Percentiles rank a stretch among this genome's conserved stretches.
These are phyloP conservation scores for Scheffersomyces parashehatae DNA, from an alignment of 1,139 yeast genomes.

Conservation along the genomic window DNA sequence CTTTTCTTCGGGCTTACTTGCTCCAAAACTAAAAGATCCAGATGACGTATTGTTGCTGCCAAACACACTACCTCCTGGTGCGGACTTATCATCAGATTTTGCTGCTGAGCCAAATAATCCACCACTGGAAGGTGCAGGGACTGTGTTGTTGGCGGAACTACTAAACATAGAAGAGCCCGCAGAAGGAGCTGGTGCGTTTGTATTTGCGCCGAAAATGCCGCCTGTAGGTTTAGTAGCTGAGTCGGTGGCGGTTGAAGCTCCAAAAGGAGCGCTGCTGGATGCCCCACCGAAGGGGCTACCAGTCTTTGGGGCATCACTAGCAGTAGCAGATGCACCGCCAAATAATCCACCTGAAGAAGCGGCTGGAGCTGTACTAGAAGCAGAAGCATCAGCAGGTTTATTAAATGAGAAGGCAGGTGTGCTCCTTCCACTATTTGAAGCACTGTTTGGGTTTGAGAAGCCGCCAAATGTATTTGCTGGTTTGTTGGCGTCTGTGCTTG, in stretches of 20 bases:
- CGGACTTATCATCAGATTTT: constrained; percentile 11
- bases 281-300: constrained; percentile 30
- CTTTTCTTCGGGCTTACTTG: constrained; percentile 1
- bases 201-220: constrained; percentile 14
- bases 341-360: constrained; percentile 7
- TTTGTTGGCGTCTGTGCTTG: neutral
- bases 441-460: neutral
- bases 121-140: constrained; percentile 9
- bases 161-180: constrained; percentile 8
- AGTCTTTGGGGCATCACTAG: constrained; percentile 8
- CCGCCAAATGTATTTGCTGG: neutral
- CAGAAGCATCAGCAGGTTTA: neutral
- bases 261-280: neutral
- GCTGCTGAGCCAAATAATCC: constrained; percentile 8
- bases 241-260: constrained; percentile 3
- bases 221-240: constrained; percentile 11
- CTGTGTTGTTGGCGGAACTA: constrained; percentile 1
- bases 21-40: constrained; percentile 15
- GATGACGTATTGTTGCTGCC: constrained; percentile 18
- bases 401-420: constrained; percentile 1
- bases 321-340: constrained; percentile 6
- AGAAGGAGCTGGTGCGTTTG: constrained; percentile 4
- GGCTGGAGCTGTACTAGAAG: neutral
- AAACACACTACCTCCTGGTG: constrained; percentile 19
- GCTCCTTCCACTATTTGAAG: neutral